A percentile compares a stretch with the other conserved stretches of the same genome.
These are phyloP conservation scores for Fusarium denticulatum DNA, from an alignment of 2,329 filamentous ascomycete species.

Conservation along the genomic window DNA sequence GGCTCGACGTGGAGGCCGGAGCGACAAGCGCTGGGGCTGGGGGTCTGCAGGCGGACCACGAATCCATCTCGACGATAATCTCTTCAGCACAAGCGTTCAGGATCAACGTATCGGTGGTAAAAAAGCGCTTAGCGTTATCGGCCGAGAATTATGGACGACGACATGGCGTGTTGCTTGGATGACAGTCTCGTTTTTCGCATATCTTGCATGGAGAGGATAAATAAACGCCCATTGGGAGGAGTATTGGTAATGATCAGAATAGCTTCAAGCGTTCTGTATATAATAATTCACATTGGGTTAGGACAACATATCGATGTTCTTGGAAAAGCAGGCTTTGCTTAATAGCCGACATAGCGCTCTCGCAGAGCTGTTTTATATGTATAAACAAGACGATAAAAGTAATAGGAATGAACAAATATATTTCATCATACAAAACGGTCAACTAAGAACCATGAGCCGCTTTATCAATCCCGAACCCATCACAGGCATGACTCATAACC, in stretches of 20 bases:
- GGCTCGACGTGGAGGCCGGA: slow-evolving; percentile 41
- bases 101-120: slow-evolving; percentile 41
- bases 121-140: slow-evolving; percentile 57
- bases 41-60: slow-evolving; percentile 57
- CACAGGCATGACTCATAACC: background rate
- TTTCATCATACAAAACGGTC: background rate
- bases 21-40: slow-evolving; percentile 55
- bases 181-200: slow-evolving; percentile 71
- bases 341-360: slow-evolving; percentile 19
- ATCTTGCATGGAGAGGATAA: slow-evolving; percentile 69
- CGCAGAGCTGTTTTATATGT: slow-evolving; percentile 28
- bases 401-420: slow-evolving; percentile 17
- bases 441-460: background rate
- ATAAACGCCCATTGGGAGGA: background rate
- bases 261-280: slow-evolving; percentile 5
- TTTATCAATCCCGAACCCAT: background rate
- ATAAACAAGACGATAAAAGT: slow-evolving; percentile 12
- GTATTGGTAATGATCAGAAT: background rate
- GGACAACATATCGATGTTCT: background rate
- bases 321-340: slow-evolving; percentile 13
- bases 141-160: slow-evolving; percentile 69
- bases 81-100: slow-evolving; percentile 54
- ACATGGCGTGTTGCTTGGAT: slow-evolving; percentile 71
- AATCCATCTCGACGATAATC: slow-evolving; percentile 63
- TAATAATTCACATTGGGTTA: background rate